Evolutionary conservation across 805 yeast species (phyloP).

Genomic region (Debaryomyces prosopidis): DNA sequence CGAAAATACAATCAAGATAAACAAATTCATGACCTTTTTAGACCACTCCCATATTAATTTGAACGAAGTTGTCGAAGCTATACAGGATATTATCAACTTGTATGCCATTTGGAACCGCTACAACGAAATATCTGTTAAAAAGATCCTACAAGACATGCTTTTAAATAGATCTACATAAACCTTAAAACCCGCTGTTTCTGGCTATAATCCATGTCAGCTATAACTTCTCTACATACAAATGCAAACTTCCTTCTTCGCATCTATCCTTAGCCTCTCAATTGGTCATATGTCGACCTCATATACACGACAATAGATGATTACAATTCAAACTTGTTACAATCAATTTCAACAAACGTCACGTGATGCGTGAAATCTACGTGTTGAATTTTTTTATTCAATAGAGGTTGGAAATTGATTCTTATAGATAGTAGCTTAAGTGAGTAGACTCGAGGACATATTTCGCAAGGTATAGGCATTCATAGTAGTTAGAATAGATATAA

Average conservation of each 20-base stretch:
- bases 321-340: too few relatives aligned
- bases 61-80: constrained; percentile 74
- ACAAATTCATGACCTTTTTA: constrained; percentile 61
- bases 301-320: too few relatives aligned
- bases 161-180: constrained; percentile 14
- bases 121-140: constrained; percentile 62
- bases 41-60: constrained; percentile 77
- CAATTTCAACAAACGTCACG: not conserved
- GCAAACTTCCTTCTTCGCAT: too few relatives aligned
- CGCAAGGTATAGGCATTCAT: too few relatives aligned
- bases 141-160: constrained; percentile 45
- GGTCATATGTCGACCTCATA: too few relatives aligned
- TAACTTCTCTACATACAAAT: too few relatives aligned
- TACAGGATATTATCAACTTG: constrained; percentile 79
- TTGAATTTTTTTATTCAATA: not conserved
- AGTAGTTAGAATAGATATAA: too few relatives aligned
- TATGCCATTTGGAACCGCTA: constrained; percentile 88
- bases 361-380: not conserved
- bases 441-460: too few relatives aligned
- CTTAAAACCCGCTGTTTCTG: too few relatives aligned
- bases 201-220: too few relatives aligned
- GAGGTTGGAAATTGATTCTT: not conserved
- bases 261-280: too few relatives aligned
- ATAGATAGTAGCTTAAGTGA: too few relatives aligned
- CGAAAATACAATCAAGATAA: constrained; percentile 47